Evolutionary conservation across 2,329 filamentous ascomycete genomes (phyloP).

Genomic region (Aspergillus fijiensis): DNA sequence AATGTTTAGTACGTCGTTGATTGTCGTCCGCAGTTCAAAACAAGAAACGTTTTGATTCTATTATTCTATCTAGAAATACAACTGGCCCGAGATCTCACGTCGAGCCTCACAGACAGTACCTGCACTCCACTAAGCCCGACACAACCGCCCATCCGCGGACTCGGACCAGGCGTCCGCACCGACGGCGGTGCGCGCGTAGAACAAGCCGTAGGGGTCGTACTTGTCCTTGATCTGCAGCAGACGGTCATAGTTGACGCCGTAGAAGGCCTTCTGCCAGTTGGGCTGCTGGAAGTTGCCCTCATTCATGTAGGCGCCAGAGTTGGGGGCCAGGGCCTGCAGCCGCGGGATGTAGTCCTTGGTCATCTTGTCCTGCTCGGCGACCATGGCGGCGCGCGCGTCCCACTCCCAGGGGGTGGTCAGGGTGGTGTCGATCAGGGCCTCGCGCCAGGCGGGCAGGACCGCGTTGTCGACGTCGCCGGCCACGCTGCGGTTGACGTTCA

Average conservation of each 20-base stretch:
- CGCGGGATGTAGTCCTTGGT: background rate
- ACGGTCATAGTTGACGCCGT: slow-evolving; percentile 7
- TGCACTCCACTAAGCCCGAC: background rate
- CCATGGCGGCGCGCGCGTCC: background rate
- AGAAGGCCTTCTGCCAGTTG: slow-evolving; percentile 8
- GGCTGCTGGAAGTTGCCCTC: slow-evolving; percentile 13
- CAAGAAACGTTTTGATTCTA: too few species aligned
- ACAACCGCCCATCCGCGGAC: background rate
- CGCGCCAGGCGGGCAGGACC: slow-evolving; percentile 2
- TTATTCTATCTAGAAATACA: too few species aligned
- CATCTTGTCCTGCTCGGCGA: slow-evolving; percentile 4
- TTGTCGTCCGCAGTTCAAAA: fast-evolving
- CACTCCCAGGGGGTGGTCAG: slow-evolving; percentile 5
- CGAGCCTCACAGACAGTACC: too few species aligned
- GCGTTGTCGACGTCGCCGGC: slow-evolving; percentile 3
- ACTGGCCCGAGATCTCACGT: fast-evolving
- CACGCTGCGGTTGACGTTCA: slow-evolving; percentile 1
- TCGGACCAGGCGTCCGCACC: slow-evolving; percentile 10
- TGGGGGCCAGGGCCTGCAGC: background rate
- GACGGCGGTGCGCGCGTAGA: slow-evolving; percentile 10
- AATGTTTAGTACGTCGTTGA: too few species aligned
- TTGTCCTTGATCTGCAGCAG: slow-evolving; percentile 9
- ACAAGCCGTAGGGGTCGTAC: slow-evolving; percentile 11
- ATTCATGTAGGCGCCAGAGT: slow-evolving; percentile 13
- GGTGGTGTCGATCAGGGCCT: slow-evolving; percentile 4